Percentiles rank a stretch among this genome's conserved stretches.
Conservation (phyloP, 805 yeast genomes). For the Pichia gijzeniarum region DNA sequence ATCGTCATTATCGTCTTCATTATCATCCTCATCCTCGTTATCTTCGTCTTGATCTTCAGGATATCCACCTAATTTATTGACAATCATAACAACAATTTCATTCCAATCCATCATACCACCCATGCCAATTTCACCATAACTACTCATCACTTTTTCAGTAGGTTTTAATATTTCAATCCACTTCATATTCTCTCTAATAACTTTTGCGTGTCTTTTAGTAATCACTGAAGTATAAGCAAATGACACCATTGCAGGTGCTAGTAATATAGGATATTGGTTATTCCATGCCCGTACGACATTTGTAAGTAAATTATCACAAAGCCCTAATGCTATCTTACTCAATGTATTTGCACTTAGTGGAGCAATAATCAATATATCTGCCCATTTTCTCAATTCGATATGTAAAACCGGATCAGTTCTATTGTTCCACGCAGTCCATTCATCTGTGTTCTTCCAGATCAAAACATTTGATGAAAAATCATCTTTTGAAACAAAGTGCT, state of each 20-base stretch:
- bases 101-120: slow-evolving; percentile 68
- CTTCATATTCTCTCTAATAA: slow-evolving; percentile 54
- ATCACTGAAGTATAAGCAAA: slow-evolving; percentile 52
- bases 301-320: slow-evolving; percentile 53
- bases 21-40: slow-evolving; percentile 36
- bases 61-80: slow-evolving; percentile 46
- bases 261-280: slow-evolving; percentile 47
- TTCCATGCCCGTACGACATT: slow-evolving; percentile 59
- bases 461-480: slow-evolving; percentile 40
- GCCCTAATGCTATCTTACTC: slow-evolving; percentile 49
- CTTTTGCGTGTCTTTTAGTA: slow-evolving; percentile 47
- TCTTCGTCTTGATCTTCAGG: slow-evolving; percentile 49
- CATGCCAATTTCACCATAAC: slow-evolving; percentile 55
- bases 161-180: slow-evolving; percentile 58
- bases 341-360: slow-evolving; percentile 85
- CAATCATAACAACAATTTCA: slow-evolving; percentile 51
- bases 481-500: slow-evolving; percentile 44
- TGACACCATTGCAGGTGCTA: slow-evolving; percentile 59
- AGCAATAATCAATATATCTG: slow-evolving; percentile 87
- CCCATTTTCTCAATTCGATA: slow-evolving; percentile 94
- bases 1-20: slow-evolving; percentile 23
- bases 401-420: slow-evolving; percentile 59
- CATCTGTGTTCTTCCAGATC: slow-evolving; percentile 53
- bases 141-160: slow-evolving; percentile 51
- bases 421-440: slow-evolving; percentile 48